Evolutionary conservation across 75 land plant species (phyloP).

Genomic region (Pinus tabuliformis): DNA sequence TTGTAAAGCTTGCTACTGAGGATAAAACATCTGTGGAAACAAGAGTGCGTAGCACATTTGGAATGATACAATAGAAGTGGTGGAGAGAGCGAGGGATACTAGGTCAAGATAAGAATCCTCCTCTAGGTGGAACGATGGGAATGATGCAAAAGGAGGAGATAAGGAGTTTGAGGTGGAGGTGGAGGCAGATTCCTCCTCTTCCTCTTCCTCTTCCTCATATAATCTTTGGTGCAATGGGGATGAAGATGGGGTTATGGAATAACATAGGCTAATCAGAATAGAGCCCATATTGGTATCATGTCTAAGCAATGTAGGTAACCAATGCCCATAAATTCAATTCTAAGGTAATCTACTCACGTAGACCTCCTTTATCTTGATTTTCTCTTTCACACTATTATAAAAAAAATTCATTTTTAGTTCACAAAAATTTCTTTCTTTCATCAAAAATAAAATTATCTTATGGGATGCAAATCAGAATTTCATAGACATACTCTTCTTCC

Average conservation of each 20-base stretch:
- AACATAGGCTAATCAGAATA: slow-evolving; percentile 60
- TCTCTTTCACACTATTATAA: no score
- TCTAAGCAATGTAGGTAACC: slow-evolving; percentile 55
- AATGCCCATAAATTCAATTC: slow-evolving; percentile 48
- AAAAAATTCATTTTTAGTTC: no score
- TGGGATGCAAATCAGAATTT: no score
- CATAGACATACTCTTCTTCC: no score
- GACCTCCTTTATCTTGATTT: neutral
- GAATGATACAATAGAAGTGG: neutral
- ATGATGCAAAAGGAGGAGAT: no score
- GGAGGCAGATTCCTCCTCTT: neutral
- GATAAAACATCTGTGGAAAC: slow-evolving; percentile 71
- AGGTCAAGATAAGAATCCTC: no score
- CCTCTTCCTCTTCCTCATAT: neutral
- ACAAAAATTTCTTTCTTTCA: no score
- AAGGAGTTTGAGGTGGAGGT: neutral
- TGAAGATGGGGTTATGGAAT: slow-evolving; percentile 32
- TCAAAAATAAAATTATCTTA: no score
- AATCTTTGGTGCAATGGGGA: slow-evolving; percentile 14
- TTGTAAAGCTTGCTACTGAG: slow-evolving; percentile 69
- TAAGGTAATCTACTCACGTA: slow-evolving; percentile 32
- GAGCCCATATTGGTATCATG: slow-evolving; percentile 72
- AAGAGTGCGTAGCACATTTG: slow-evolving; percentile 78
- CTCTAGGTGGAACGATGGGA: no score
- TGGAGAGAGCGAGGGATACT: no score